phyloP scores from a whole-genome alignment of 768 basidiomycete genomes.

The Terana coerulea region DNA sequence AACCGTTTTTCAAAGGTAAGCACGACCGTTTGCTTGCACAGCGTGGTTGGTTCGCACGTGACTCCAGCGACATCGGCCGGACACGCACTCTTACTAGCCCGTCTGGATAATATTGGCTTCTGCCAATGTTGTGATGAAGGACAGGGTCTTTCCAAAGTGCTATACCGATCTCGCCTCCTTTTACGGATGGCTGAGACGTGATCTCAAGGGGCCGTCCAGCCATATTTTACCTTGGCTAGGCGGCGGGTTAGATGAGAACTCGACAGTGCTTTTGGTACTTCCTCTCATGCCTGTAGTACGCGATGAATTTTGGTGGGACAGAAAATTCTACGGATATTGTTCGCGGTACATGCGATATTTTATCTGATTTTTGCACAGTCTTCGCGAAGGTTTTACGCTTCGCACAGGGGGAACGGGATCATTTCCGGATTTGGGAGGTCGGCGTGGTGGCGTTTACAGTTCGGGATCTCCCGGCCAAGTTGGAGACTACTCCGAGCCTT shows the following conservation, averaged over 20 bases:
- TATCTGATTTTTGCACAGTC: too few species aligned
- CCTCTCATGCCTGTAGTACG: too few species aligned
- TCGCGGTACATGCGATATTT: too few species aligned
- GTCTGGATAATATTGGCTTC: constrained; percentile 1
- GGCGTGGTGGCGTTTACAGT: too few species aligned
- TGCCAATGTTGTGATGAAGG: constrained; percentile 3
- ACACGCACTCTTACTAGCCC: constrained; percentile 6
- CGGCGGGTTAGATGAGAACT: constrained; percentile 11
- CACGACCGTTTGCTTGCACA: neutral
- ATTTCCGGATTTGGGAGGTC: too few species aligned
- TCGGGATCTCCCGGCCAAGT: too few species aligned
- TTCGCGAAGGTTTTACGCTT: too few species aligned
- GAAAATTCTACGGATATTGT: too few species aligned
- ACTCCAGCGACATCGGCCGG: neutral
- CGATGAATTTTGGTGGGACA: too few species aligned
- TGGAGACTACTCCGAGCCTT: too few species aligned
- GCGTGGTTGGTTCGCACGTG: neutral
- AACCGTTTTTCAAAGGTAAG: neutral
- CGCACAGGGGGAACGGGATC: too few species aligned
- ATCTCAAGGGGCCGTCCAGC: constrained; percentile 12
- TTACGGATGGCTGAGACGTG: neutral
- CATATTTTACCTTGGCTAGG: neutral
- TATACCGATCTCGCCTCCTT: neutral
- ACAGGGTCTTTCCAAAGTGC: constrained; percentile 10
- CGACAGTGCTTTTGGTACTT: constrained; percentile 5